Percentiles rank a stretch among this genome's conserved stretches.
phyloP scores from a whole-genome alignment of 139 green algal species.

The Picochlorum sp. region DNA sequence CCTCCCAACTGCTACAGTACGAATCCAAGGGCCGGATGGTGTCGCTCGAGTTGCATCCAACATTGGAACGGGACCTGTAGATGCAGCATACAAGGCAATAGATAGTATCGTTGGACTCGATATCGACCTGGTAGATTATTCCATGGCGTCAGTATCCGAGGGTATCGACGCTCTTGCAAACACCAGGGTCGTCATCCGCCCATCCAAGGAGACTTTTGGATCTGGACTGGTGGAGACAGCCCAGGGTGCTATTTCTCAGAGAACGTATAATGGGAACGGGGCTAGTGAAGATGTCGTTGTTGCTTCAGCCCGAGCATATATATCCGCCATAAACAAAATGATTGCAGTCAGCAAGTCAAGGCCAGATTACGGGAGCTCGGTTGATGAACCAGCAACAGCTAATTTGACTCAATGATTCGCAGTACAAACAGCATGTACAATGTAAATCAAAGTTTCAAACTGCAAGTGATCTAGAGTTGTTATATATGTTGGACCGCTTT shows the following conservation, averaged over 20 bases:
- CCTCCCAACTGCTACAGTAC: conserved; percentile 91
- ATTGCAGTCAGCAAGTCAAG: conserved; percentile 36
- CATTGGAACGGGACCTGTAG: conserved; percentile 85
- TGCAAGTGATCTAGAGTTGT: neutral
- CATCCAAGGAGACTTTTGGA: conserved; percentile 21
- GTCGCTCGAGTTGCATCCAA: conserved; percentile 49
- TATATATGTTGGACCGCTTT: no score
- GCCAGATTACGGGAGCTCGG: no score
- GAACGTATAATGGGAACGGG: conserved; percentile 64
- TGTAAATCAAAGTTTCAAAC: no score
- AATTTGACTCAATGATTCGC: no score
- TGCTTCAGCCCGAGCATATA: conserved; percentile 75
- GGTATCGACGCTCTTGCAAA: conserved; percentile 89
- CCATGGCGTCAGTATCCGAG: conserved; percentile 78
- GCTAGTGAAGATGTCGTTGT: conserved; percentile 94
- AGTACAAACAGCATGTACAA: no score
- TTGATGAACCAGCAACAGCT: no score
- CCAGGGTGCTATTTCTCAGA: conserved; percentile 36
- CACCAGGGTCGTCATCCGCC: conserved; percentile 70
- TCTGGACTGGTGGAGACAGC: conserved; percentile 21
- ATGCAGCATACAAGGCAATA: conserved; percentile 92
- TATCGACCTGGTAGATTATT: conserved; percentile 73
- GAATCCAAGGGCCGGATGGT: conserved; percentile 80
- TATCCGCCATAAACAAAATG: conserved; percentile 94
- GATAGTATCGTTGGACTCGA: conserved; percentile 67